phyloP scores from a whole-genome alignment of 768 basidiomycete genomes.

The Boletus sp. region DNA sequence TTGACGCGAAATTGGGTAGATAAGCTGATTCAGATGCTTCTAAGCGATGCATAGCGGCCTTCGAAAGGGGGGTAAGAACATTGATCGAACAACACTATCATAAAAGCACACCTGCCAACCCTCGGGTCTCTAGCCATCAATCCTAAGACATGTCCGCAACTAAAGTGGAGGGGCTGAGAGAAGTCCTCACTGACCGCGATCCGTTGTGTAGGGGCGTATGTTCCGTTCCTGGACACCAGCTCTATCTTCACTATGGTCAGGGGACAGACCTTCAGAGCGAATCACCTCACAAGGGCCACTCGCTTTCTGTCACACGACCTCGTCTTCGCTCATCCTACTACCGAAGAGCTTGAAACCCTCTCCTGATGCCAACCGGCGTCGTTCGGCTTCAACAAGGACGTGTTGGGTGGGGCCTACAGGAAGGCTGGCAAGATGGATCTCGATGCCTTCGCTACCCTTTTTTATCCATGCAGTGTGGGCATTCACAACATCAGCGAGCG shows the following conservation, averaged over 20 bases:
- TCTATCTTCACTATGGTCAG: background rate
- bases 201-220: conserved; percentile 1
- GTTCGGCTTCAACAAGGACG: conserved; percentile 36
- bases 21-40: too few relatives aligned
- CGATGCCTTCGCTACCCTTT: conserved; percentile 33
- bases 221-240: background rate
- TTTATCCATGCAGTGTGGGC: conserved; percentile 32
- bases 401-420: conserved; percentile 44
- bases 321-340: background rate
- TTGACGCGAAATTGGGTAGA: too few relatives aligned
- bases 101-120: too few relatives aligned
- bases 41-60: too few relatives aligned
- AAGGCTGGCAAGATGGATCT: conserved; percentile 47
- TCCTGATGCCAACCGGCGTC: too few relatives aligned
- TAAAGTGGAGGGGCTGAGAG: background rate
- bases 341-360: conserved; percentile 22
- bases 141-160: background rate
- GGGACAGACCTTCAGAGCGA: too few relatives aligned
- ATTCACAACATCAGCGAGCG: conserved; percentile 22
- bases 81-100: too few relatives aligned
- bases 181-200: background rate
- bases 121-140: too few relatives aligned
- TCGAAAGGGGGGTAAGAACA: too few relatives aligned
- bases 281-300: too few relatives aligned
- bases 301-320: too few relatives aligned